Conservation (phyloP, 2,329 filamentous ascomycete species). For the Helicocarpus griseus region DNA sequence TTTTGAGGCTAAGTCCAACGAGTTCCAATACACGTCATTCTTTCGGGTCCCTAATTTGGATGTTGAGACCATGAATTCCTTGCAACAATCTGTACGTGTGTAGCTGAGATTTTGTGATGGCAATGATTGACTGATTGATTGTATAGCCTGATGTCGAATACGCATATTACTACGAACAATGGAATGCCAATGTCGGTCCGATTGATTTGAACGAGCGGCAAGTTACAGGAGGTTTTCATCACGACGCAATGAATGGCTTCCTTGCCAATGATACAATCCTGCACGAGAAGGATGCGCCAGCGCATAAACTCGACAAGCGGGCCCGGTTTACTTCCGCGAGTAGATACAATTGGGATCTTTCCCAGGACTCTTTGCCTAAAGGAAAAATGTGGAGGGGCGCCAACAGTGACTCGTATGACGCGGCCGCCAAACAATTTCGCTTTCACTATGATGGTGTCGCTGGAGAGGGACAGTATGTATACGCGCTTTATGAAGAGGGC, state of each 20-base stretch:
- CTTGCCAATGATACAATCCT: too few relatives aligned
- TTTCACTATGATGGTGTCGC: neutral
- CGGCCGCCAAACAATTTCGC: too few relatives aligned
- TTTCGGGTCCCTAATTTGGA: constrained; percentile 1
- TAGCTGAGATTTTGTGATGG: neutral
- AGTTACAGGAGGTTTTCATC: neutral
- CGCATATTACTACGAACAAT: neutral
- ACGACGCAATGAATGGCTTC: neutral
- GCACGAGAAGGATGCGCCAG: too few relatives aligned
- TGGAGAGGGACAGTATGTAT: neutral
- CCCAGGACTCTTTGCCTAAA: neutral
- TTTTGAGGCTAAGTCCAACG: neutral
- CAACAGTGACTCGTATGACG: neutral
- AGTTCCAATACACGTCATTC: neutral
- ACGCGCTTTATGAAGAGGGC: neutral
- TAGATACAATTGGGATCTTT: neutral
- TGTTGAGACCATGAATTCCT: neutral
- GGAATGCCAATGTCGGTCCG: neutral
- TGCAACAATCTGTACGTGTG: neutral
- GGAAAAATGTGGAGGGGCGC: neutral
- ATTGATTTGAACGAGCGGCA: neutral
- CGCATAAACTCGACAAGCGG: neutral
- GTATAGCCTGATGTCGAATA: neutral
- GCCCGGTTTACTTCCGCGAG: neutral
- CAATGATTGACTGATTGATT: neutral